Evolutionary conservation across 1,139 yeast species (phyloP), one percentile per base, ranked within the genome.

Genomic region (Yamadazyma aaseri): DNA sequence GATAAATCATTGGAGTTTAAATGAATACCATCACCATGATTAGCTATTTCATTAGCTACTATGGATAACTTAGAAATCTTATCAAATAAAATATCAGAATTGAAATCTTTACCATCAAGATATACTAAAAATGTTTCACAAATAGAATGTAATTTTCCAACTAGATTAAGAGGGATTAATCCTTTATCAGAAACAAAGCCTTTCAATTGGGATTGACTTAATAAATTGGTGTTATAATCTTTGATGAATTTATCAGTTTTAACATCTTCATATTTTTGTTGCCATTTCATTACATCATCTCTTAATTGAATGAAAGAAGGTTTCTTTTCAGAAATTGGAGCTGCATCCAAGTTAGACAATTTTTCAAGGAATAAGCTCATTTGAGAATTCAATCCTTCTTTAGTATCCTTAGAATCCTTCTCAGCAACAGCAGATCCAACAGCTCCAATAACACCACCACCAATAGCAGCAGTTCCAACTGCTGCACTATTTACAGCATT

Each of bases 51-150:
- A 39, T 71, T 70, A 3, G 81, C 74, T 11, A 62, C 38, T 5
- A 73, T 62, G 1, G 84, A 73, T 17, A 81, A 59, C 32, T 63
- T 62, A 2, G 86, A 73, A 20, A 79, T 65, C 34, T 69, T 63
- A 23, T 77, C 80, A 51, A 83, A 82, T 24, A 81, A 51, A 3
- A 58, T 37, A 38, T 68, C 71, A 2, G 73, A 47, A 39, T 71
- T 65, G 27, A 56, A 42, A n/a, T 52, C 47, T 12, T 53, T 53
- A n/a, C 54, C 60, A 36, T 62, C 54, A 34, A 75, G 46, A 36
- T 60, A 61, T 3, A 53, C 39, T 8, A 72, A 46, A 35, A 75
- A 63, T 0, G 73, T 50, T 36, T 77, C 81, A 9, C 76, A 54
- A 23, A 71, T 56, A 2, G 78, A 56, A 42, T 71, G 73, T 26